Base-by-base conservation (phyloP, 345 rosid species). In the Eutrema yunnanense region DNA sequence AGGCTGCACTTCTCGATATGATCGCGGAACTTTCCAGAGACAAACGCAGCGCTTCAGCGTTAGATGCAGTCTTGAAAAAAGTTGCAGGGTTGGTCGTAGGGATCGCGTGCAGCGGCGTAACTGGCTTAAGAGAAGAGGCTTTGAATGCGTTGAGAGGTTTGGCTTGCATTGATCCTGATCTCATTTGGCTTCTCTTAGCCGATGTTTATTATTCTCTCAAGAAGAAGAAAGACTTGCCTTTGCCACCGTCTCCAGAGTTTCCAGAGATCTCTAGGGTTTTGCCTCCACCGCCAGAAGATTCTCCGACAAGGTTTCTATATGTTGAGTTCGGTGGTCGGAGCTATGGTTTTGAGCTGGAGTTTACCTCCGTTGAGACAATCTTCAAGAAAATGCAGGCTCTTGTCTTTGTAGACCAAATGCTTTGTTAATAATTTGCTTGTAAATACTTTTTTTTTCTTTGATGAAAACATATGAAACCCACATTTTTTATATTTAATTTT, bases 1-100 rank as follows among this genome's bases (percentile, higher is more conserved):
- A 95, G 82, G 87, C 76, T 56, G 87, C 99, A 56, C 62, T 84
- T 73, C 89, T 92, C 52, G 77, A 86, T 69, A 88, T 95, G 97
- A 87, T 95, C 37, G 87, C 92, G 0, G 84, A 85, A 65, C 59
- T 95, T 66, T 84, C 92, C 33, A 74, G 62, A 69, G 86, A 83
- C 77, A 83, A 86, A 65, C 80, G 64, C 79, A 87, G 96, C 55
- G 85, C 90, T 19, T 84, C 92, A 3, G 90, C 99, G 1, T 71
- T 95, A 75, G 87, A 81, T 63, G 82, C 77, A 0, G 97, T 88
- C 55, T 72, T 95, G 19, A 95, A 95, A 78, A 95, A 88, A 82
- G 90, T 88, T 3, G 86, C 93, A 5, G 99, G 99, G 37, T 79
- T 92, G 6, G 89, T 86, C 0, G 93, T 88, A 50, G 99, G 96